Conservation (phyloP, 2,329 filamentous ascomycete species). For the Arthroderma uncinatum region DNA sequence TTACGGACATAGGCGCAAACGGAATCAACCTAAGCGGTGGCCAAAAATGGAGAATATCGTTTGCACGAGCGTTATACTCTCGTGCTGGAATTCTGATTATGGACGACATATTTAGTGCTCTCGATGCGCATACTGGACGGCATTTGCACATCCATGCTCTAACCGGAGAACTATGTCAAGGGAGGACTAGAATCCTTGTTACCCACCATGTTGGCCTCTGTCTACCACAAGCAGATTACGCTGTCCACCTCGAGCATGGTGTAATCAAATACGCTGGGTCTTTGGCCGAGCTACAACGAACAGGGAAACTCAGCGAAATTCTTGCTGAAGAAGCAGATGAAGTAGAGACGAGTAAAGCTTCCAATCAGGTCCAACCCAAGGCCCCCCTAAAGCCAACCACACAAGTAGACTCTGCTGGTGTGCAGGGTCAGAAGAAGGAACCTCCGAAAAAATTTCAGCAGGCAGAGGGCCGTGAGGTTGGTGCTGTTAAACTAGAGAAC, state of each 20-base stretch:
- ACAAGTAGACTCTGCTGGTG: background rate
- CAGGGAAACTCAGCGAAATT: conserved; percentile 34
- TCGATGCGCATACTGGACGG: conserved; percentile 70
- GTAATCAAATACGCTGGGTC: conserved; percentile 52
- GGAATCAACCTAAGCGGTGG: conserved; percentile 77
- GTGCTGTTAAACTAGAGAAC: conserved; percentile 55
- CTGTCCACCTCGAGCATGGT: conserved; percentile 62
- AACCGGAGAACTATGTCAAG: conserved; percentile 56
- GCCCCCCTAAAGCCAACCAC: conserved; percentile 12
- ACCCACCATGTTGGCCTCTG: conserved; percentile 69
- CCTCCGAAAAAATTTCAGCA: conserved; percentile 60
- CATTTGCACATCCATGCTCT: conserved; percentile 69
- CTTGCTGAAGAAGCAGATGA: conserved; percentile 32
- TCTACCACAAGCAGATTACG: conserved; percentile 58
- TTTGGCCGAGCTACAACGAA: conserved; percentile 45
- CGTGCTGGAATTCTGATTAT: conserved; percentile 63
- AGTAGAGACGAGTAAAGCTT: conserved; percentile 31
- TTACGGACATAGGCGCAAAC: conserved; percentile 72
- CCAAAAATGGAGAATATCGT: conserved; percentile 70
- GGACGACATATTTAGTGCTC: conserved; percentile 72
- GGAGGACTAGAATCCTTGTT: conserved; percentile 64
- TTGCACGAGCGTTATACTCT: conserved; percentile 70
- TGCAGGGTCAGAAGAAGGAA: conserved; percentile 12
- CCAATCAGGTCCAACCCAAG: conserved; percentile 6
- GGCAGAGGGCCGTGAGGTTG: conserved; percentile 61